Base-by-base conservation (phyloP, 371 early-diverging fungal species). In the Conidiobolus incongruus region DNA sequence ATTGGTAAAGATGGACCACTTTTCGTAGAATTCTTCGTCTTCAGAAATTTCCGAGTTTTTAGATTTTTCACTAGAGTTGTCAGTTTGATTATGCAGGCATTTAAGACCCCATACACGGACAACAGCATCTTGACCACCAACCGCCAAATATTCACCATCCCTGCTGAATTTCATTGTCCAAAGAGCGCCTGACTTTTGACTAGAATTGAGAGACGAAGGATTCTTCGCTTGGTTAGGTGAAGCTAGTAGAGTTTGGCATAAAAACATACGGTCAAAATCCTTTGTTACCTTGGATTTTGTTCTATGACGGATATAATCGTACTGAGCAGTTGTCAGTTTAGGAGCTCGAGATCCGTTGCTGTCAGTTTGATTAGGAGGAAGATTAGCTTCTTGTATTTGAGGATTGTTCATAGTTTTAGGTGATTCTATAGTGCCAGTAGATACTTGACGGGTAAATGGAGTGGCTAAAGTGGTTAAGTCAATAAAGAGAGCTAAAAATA, bases 121-220 rank as follows among this genome's bases (percentile, higher is more conserved):
- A 12, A 71, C 48, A 40, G 66, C 66, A 53, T 75, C 77, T 45
- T 80, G 77, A 10, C 82, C 79, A 34, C 75, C 81, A 6, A 68
- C 62, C 4, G 86, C 90, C 52, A 89, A 52, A 50, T 72, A 85
- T 48, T 59, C 54, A 10, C 90, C 90, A 56, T 73, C 71, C n/a
- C 63, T 56, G 48, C 77, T 80, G 45, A 86, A 82, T 39, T 70
- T 59, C 58, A 79, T 47, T 6, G 54, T 50, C 69, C 69, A 69
- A 6, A 63, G 46, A 1, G 65, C 66, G 11, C 46, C 30, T 13
- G 41, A 16, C 13, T 41, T 41, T 19, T 17, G 39, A 21, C 24
- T 41, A 5, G 26, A n/a, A 32, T 12, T 19, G 10, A 13, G 5
- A 19, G 38, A 8, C 3, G 26, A 26, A 26, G 26, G 26, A 8